Conservation (phyloP, 1,284 basidiomycete genomes). For the Sparassis latifolia region DNA sequence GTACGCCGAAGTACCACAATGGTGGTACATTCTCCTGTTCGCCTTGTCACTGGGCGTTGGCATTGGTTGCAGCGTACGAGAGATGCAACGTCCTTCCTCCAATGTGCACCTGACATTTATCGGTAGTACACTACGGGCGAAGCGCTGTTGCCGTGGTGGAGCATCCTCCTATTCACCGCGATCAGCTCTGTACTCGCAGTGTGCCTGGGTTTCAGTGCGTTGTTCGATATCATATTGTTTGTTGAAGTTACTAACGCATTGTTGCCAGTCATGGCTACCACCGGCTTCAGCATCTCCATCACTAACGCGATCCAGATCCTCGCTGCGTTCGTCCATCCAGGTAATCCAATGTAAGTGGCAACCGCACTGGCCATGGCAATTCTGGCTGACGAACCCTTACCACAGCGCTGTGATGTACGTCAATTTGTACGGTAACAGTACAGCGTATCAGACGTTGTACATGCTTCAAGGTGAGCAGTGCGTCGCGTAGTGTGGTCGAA, state of each 20-base stretch:
- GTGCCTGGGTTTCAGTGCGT: slow-evolving; percentile 42
- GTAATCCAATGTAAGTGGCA: slow-evolving; percentile 41
- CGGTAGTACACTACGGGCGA: slow-evolving; percentile 35
- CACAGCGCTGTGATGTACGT: slow-evolving; percentile 45
- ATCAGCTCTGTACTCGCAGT: slow-evolving; percentile 41
- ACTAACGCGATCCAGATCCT: slow-evolving; percentile 55
- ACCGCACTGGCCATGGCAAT: not conserved
- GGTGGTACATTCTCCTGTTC: slow-evolving; percentile 44
- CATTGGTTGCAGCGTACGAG: slow-evolving; percentile 40
- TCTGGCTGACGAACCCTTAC: no score
- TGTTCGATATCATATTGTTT: slow-evolving; percentile 1
- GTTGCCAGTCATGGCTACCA: slow-evolving; percentile 41
- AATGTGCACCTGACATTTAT: not conserved
- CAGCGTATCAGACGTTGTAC: slow-evolving; percentile 53
- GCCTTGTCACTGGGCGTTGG: slow-evolving; percentile 43
- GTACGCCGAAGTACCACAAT: slow-evolving; percentile 48
- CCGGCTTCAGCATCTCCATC: slow-evolving; percentile 42
- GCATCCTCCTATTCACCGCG: slow-evolving; percentile 42
- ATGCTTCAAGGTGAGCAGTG: slow-evolving; percentile 39
- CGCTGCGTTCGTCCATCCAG: slow-evolving; percentile 54
- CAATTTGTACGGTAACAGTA: slow-evolving; percentile 49
- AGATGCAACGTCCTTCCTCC: not conserved
- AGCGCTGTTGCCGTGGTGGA: slow-evolving; percentile 49
- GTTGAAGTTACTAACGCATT: not conserved
- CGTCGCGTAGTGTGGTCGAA: not conserved